Percentiles rank a stretch among this genome's conserved stretches.
These are phyloP conservation scores for Hypoxylon sp. DNA, from an alignment of 2,329 filamentous ascomycete species.

Conservation along the genomic window DNA sequence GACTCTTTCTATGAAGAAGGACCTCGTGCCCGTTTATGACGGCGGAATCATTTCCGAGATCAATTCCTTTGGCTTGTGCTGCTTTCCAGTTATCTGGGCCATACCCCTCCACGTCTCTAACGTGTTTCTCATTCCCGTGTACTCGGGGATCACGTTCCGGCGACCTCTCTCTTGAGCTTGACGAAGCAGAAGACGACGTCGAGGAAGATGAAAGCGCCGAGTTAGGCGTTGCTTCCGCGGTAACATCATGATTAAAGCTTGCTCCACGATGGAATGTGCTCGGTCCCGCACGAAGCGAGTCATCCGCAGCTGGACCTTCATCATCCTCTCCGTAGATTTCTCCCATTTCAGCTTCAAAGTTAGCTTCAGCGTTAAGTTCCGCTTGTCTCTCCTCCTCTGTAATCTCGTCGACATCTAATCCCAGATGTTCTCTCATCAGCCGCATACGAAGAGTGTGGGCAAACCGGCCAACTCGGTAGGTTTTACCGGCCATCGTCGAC, in stretches of 20 bases:
- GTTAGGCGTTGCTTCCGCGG: slow-evolving; percentile 34
- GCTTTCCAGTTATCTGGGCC: slow-evolving; percentile 81
- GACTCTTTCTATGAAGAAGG: slow-evolving; percentile 63
- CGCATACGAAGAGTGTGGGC: slow-evolving; percentile 92
- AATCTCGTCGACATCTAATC: slow-evolving; percentile 93
- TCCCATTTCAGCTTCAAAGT: slow-evolving; percentile 71
- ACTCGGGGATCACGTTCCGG: slow-evolving; percentile 64
- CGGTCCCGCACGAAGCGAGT: slow-evolving; percentile 39
- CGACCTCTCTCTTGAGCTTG: slow-evolving; percentile 53
- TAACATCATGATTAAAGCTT: slow-evolving; percentile 51
- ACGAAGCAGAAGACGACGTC: slow-evolving; percentile 39
- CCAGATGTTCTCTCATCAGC: slow-evolving; percentile 95
- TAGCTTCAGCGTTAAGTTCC: slow-evolving; percentile 69
- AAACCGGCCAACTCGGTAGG: slow-evolving; percentile 91
- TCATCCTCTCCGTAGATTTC: slow-evolving; percentile 69
- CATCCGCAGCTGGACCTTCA: slow-evolving; percentile 45
- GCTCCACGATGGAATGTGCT: slow-evolving; percentile 31
- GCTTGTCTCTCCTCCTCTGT: slow-evolving; percentile 81
- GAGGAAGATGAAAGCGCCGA: slow-evolving; percentile 36
- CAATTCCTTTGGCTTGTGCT: slow-evolving; percentile 70
- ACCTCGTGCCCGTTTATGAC: slow-evolving; percentile 78
- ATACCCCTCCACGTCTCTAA: slow-evolving; percentile 81
- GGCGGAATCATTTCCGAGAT: slow-evolving; percentile 77
- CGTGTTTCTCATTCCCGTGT: slow-evolving; percentile 71
- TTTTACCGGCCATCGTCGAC: slow-evolving; percentile 90